phyloP scores from a whole-genome alignment of 2,329 filamentous ascomycete species.

The Ampelomyces quisqualis region DNA sequence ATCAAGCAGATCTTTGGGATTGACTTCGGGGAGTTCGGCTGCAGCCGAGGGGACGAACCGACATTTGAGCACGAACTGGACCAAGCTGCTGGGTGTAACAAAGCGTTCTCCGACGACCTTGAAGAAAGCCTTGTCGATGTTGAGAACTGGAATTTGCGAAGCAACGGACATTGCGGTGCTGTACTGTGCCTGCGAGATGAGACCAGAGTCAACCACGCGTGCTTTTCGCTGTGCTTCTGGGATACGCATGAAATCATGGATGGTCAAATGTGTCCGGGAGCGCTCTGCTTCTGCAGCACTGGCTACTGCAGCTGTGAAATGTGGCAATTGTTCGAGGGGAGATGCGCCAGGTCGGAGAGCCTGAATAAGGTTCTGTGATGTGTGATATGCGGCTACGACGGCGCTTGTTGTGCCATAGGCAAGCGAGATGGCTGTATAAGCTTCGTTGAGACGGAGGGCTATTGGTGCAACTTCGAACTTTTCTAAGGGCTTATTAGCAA shows the following conservation, averaged over 20 bases:
- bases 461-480: conserved; percentile 90
- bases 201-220: conserved; percentile 67
- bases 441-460: conserved; percentile 79
- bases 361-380: conserved; percentile 86
- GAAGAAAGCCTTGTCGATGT: conserved; percentile 93
- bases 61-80: conserved; percentile 92
- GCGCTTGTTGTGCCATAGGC: conserved; percentile 83
- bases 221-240: conserved; percentile 72
- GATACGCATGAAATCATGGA: conserved; percentile 87
- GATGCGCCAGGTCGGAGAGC: conserved; percentile 80
- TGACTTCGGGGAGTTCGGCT: conserved; percentile 69
- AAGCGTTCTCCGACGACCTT: conserved; percentile 94
- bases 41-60: conserved; percentile 88
- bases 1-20: conserved; percentile 81
- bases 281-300: conserved; percentile 69
- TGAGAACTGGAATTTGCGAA: conserved; percentile 77
- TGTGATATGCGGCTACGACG: conserved; percentile 76
- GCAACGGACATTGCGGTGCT: conserved; percentile 72
- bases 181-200: conserved; percentile 77
- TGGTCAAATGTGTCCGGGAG: conserved; percentile 63
- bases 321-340: conserved; percentile 86
- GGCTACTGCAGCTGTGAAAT: conserved; percentile 68
- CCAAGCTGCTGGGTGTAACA: conserved; percentile 88
- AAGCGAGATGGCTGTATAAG: conserved; percentile 82
- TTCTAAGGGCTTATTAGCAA: conserved; percentile 49